Evolutionary conservation across 1,284 basidiomycete genomes (phyloP), one percentile per base, ranked within the genome.

Genomic region (Rhizopogon parksii): DNA sequence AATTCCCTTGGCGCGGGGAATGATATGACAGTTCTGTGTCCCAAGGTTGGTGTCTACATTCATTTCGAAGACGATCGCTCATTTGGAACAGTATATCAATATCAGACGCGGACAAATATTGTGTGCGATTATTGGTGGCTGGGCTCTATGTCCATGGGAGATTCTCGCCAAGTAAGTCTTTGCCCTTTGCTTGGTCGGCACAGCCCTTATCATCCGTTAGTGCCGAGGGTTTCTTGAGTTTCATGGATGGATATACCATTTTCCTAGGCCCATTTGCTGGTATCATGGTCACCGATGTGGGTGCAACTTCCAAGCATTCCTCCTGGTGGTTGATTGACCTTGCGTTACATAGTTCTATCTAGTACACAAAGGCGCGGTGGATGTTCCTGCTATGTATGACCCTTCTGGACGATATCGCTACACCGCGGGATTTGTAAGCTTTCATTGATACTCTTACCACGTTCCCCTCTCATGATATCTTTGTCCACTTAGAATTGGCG

Each of bases 251-350:
- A 11, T 88, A 85, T 58, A 80, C 84, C 0, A 79, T 87, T 14
- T 85, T 88, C 64, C 65, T 88, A 32, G 85, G 85, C 0, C 85
- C 85, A 4, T 83, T 88, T 59, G 82, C 83, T 34, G 85, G 80
- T 21, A 79, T 86, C 56, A 85, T 86, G 81, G 71, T 83, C 24
- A 75, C 77, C n/a, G 85, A 88, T 61, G 83, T 86, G 56, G 60
- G 77, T 66, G 24, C 21, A 38, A 19, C 19, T 47, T 54, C n/a
- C n/a, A 15, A 24, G 17, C 45, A 37, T 24, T 52, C n/a, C 46
- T 48, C 32, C 43, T 51, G 40, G 55, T 50, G 9, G 6, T 51
- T 12, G 7, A 32, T 27, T 32, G 46, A 46, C 2, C 1, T 15
- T 47, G 34, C 21, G 8, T 4, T 21, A 6, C 32, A 12, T 51